Conservation (phyloP, 345 rosid species). For the Eucalyptus viminalis region DNA sequence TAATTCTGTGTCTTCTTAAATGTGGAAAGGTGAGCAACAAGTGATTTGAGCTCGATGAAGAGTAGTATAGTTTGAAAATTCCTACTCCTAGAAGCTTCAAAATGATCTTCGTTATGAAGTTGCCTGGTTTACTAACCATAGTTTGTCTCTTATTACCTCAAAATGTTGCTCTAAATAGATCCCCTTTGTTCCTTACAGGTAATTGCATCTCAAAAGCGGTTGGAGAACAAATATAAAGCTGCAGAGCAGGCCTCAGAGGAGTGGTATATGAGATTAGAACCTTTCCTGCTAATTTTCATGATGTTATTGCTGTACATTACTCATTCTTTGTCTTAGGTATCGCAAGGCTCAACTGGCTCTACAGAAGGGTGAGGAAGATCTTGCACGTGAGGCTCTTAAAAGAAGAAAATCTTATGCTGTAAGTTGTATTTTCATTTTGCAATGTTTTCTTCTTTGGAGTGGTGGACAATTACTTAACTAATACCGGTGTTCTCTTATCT, state of each 20-base stretch:
- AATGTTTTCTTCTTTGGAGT: neutral
- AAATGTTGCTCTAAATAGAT: neutral
- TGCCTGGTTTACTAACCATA: neutral
- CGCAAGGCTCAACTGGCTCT: conserved; percentile 76
- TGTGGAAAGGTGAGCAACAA: neutral
- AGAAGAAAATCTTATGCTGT: conserved; percentile 71
- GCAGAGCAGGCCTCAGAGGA: conserved; percentile 65
- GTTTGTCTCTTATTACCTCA: neutral
- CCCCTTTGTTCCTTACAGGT: conserved; percentile 20
- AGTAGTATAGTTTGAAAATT: neutral
- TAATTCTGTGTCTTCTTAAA: neutral
- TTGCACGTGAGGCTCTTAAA: conserved; percentile 82
- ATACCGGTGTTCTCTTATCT: neutral
- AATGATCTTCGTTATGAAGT: neutral
- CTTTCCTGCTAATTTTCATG: neutral
- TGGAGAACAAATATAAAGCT: conserved; percentile 66
- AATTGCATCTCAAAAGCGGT: conserved; percentile 64
- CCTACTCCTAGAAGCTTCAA: neutral
- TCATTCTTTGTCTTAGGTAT: conserved; percentile 27
- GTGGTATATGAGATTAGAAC: conserved; percentile 20
- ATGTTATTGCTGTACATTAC: neutral
- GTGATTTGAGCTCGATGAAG: neutral
- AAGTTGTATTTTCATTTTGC: neutral
- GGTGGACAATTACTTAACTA: neutral
- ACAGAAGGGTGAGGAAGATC: conserved; percentile 74